Conservation (phyloP, 108 stramenopile genomes). For the Fistulifera pelliculosa region DNA sequence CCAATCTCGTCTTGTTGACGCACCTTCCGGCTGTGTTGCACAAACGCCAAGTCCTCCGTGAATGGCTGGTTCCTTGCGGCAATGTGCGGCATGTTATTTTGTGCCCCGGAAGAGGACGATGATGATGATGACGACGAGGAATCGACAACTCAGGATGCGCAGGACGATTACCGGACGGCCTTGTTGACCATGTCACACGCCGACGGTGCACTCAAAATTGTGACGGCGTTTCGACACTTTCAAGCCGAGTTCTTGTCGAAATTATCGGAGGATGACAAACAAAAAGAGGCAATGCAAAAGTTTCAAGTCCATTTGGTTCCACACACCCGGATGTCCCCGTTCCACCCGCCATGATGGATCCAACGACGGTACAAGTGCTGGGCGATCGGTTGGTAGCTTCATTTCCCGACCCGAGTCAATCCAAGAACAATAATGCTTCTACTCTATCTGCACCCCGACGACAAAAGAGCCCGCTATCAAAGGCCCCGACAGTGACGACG, state of each 20-base stretch:
- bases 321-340: slow-evolving; percentile 30
- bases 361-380: slow-evolving; percentile 11
- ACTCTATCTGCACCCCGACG: neutral
- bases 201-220: slow-evolving; percentile 34
- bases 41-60: slow-evolving; percentile 15
- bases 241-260: slow-evolving; percentile 12
- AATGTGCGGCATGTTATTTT: slow-evolving; percentile 19
- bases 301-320: slow-evolving; percentile 40
- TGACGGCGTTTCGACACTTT: slow-evolving; percentile 22
- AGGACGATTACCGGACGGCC: slow-evolving; percentile 3
- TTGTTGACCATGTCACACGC: slow-evolving; percentile 38
- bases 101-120: slow-evolving; percentile 16
- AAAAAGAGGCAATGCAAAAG: neutral
- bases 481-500: slow-evolving; percentile 16
- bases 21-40: slow-evolving; percentile 26
- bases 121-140: slow-evolving; percentile 16
- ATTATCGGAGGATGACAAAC: slow-evolving; percentile 7
- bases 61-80: slow-evolving; percentile 29
- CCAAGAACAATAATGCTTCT: too few species aligned
- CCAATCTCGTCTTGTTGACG: slow-evolving; percentile 24
- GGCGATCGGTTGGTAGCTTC: slow-evolving; percentile 22
- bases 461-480: neutral
- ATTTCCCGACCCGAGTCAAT: slow-evolving; percentile 8
- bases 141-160: neutral
- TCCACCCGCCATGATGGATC: slow-evolving; percentile 28